Base-by-base conservation (phyloP, 2,329 filamentous ascomycete genomes). In the Chalaropsis thielavioides region DNA sequence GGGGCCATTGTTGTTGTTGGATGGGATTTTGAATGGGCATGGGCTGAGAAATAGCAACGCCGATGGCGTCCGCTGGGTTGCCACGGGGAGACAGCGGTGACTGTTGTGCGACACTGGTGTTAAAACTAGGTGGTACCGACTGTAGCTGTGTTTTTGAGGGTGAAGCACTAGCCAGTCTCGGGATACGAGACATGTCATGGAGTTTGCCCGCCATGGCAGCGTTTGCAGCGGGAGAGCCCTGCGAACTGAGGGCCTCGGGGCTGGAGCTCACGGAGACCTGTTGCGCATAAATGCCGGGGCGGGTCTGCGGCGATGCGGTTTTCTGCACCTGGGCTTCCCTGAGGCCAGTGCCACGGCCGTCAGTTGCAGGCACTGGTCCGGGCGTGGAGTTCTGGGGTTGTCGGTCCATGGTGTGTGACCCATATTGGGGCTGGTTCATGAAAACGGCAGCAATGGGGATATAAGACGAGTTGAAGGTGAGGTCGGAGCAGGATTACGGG, bases 41-140 rank as follows among this genome's bases (percentile, higher is more conserved):
- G 35, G 80, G 83, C 71, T 79, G 77, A 49, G 81, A 79, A 70
- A 85, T 85, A 59, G 79, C 73, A 59, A 77, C 71, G 17, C 74
- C 75, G 54, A 67, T 63, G 17, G 62, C 62, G 24, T 64, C 63
- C 38, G 65, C 65, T 38, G 65, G 65, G 31, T 74, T 70, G n/a
- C 74, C 72, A 8, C 65, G 62, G 35, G 61, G 64, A 27, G 49
- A 41, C 13, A 67, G 46, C 19, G 59, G 65, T 24, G 63, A 22
- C 31, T 19, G 24, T 10, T 11, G 54, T 58, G 54, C 3, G 24
- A 38, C 54, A 38, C 38, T 8, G 54, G 54, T n/a, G 54, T 38
- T 19, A 15, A 4, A n/a, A 10, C 2, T 58, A 35, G 49, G 65
- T 41, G 61, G 3, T 24, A 44, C 43, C 22, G 38, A 41, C 41